Base-by-base conservation (phyloP, 164 flowering plant species). In the Sedum album region DNA sequence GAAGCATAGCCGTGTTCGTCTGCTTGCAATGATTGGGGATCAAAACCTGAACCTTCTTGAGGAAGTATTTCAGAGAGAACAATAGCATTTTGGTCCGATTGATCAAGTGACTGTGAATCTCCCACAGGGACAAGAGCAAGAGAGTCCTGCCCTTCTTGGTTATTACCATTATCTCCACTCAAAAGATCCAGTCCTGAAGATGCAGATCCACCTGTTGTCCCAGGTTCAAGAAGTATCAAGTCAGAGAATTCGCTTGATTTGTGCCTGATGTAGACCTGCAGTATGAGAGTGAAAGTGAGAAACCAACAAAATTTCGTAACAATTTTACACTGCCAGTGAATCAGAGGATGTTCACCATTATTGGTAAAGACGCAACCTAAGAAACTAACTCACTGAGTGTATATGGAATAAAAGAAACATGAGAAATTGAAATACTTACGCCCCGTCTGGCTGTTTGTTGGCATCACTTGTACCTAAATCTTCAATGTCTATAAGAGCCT, bases 251-350 rank as follows among this genome's bases (percentile, higher is more conserved):
- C 38, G 46, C 72, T 51, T 74, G 61, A 36, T 38, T 74, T 25
- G 71, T 63, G 75, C 68, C 70, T 69, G 79, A 78, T 65, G 66
- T 69, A 55, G 81, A 55, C 76, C 82, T 83, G 77, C 73, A 68
- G 62, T 13, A 57, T 55, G 17, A 25, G 31, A 55, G 28, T 57
- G n/a, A 28, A 15, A 57, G 17, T 57, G 17, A 28, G 20, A 30
- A 28, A 9, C 57, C 20, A 25, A 21, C 66, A 63, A 64, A 66
- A 7, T 15, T 21, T 14, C 35, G 53, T 51, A 30, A 23, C 42
- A 33, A 30, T 10, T 60, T 20, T 49, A 23, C 42, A 20, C 53
- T 41, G 68, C 11, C 49, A 39, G 18, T 26, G 5, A 41, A 25
- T 33, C 53, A 31, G 41, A 39, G 23, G 11, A 30, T 65, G 18